Base-by-base conservation (phyloP, 305 asterid genomes). In the Fraxinus angustifolia region DNA sequence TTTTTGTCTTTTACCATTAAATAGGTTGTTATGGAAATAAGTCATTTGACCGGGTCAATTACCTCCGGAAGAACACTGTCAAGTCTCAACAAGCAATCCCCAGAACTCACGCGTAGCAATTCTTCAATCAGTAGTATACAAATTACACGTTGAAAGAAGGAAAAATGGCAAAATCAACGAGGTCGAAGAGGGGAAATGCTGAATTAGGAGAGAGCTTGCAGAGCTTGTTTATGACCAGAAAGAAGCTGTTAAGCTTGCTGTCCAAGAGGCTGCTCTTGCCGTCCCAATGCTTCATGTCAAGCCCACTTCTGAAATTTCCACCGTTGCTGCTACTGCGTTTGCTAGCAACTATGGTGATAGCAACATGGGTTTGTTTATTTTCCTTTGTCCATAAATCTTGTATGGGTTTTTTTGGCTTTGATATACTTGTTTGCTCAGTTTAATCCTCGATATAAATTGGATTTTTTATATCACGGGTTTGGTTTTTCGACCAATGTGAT, bases 231-330 rank as follows among this genome's bases (percentile, higher is more conserved):
- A 91, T 85, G 92, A 90, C 60, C 85, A 92, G 87, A 95, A 95
- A 83, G 99, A 95, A 5, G 97, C 88, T n/a, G 96, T 96, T 28
- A 95, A 95, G 88, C 86, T 89, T n/a, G 95, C 97, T 56, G 96
- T 85, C 53, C 92, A 85, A 83, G 97, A 92, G 77, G 97, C 97
- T 21, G 97, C 99, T 42, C 92, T 95, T 60, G 94, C 92, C 87
- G 98, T 97, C 62, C 96, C 97, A 36, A 95, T 91, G 84, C 92
- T 95, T 78, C 94, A 92, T 3, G 95, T 92, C 26, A 91, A 80
- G 82, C 83, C 85, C 30, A 8, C 81, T 4, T 79, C 88, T 58
- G 82, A 60, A 36, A 80, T 23, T 21, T 50, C 75, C 35, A 26
- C 73, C 48, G 38, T 70, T 48, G 78, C 76, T 10, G 79, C 86